Evolutionary conservation across 2,329 filamentous ascomycete species (phyloP).

Genomic region (Neobulgaria alba): DNA sequence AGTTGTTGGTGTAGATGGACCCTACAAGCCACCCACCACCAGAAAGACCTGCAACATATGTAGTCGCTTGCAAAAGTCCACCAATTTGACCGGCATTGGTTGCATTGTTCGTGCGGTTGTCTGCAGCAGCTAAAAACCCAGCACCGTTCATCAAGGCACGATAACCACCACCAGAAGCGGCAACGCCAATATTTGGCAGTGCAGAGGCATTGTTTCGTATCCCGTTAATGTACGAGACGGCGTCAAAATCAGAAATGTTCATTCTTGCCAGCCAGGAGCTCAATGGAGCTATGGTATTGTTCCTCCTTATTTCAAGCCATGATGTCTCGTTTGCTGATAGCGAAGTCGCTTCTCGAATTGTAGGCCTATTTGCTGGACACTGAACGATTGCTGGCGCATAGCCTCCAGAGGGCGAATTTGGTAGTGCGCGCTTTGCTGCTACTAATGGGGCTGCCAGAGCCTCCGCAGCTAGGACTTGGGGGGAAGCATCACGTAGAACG

Average conservation of each 20-base stretch:
- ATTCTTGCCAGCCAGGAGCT: slow-evolving; percentile 61
- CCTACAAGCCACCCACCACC: slow-evolving; percentile 80
- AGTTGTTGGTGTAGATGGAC: slow-evolving; percentile 72
- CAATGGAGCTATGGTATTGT: slow-evolving; percentile 68
- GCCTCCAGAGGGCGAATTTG: slow-evolving; percentile 41
- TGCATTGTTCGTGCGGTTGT: slow-evolving; percentile 57
- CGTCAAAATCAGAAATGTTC: slow-evolving; percentile 71
- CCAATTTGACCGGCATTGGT: slow-evolving; percentile 61
- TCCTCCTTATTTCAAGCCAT: slow-evolving; percentile 66
- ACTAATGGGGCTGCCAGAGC: slow-evolving; percentile 15
- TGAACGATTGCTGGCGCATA: slow-evolving; percentile 62
- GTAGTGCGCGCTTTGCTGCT: slow-evolving; percentile 22
- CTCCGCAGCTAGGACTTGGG: slow-evolving; percentile 18
- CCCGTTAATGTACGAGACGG: slow-evolving; percentile 59
- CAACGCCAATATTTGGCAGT: slow-evolving; percentile 64
- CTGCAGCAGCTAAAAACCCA: slow-evolving; percentile 71
- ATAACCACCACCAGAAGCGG: slow-evolving; percentile 78
- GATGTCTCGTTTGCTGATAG: slow-evolving; percentile 62
- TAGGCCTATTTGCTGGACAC: slow-evolving; percentile 63
- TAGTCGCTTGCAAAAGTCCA: slow-evolving; percentile 71
- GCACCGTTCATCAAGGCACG: slow-evolving; percentile 79
- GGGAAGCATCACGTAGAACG: slow-evolving; percentile 20
- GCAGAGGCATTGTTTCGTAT: slow-evolving; percentile 45
- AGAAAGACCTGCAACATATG: slow-evolving; percentile 73
- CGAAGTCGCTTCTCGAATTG: slow-evolving; percentile 51